Conservation (phyloP, 306 rosid genomes). For the Cicer judaicum region DNA sequence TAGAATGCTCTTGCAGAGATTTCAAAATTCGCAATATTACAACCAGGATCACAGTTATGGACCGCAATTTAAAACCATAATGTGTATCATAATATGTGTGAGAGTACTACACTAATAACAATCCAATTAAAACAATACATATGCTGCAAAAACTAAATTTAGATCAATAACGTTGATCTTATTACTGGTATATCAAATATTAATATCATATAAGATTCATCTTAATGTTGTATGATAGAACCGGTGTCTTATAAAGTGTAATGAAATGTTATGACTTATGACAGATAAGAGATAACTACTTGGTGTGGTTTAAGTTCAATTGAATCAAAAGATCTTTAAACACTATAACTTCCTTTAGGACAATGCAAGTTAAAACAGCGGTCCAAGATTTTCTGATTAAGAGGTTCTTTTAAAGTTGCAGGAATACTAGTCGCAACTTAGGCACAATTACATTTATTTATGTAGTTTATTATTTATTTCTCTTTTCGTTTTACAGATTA, state of each 20-base stretch:
- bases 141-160: not conserved
- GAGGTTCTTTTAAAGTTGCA: not conserved
- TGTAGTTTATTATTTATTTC: not conserved
- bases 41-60: too few relatives aligned
- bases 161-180: not conserved
- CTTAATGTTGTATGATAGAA: not conserved
- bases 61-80: not conserved
- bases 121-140: not conserved
- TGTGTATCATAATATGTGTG: not conserved
- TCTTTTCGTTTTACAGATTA: slow-evolving; percentile 51
- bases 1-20: too few relatives aligned
- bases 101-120: not conserved
- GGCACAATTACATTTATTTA: not conserved
- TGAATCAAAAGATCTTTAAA: not conserved
- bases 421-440: not conserved
- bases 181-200: not conserved
- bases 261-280: not conserved
- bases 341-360: not conserved
- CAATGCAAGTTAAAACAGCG: not conserved
- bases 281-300: not conserved
- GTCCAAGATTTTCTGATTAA: not conserved
- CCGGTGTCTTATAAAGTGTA: not conserved
- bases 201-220: not conserved
- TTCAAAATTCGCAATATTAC: too few relatives aligned
- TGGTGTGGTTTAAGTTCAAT: not conserved